Evolutionary conservation across 73 alveolate genomes (phyloP), one percentile per base, ranked within the genome.

Genomic region (Halteria grandinella): DNA sequence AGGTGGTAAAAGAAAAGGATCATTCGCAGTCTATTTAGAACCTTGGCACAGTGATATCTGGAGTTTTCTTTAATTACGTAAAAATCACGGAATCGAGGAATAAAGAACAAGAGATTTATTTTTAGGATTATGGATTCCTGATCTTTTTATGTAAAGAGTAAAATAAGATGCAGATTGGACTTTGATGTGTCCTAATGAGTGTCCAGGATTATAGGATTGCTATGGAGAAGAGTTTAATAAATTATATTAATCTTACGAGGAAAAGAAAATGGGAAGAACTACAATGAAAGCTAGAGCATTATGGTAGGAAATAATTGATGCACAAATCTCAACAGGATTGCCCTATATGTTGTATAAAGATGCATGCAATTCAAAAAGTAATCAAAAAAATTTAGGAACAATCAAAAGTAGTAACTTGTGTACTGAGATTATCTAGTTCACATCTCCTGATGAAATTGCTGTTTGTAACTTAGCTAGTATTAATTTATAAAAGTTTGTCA

Each of bases 31-130:
- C 85, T 91, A 94, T 85, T 63, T 94, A 62, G 98, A 94, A 69
- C 97, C 98, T 11, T 94, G 98, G 98, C 98, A 94, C 63, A 83
- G 94, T 14, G 98, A 94, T 54, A 82, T 94, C 73, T 45, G 50
- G 23, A 94, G 86, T 84, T 94, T 89, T 90, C 87, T 94, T 50
- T 73, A 87, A 62, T 91, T 94, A 27, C 75, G 93, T 76, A 94
- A 92, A 95, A 91, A 94, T 73, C 91, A 75, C 69, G 97, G 97
- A 44, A 88, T 83, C 52, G 97, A 93, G 64, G 97, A 93, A 79
- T 85, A 93, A 28, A 75, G 98, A 32, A 91, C 97, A 10, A 77
- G 98, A 48, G 98, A 91, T 69, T 87, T 94, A 8, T 91, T 91
- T 85, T 91, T 54, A 55, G 98, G 89, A 12, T 91, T 94, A 18